Evolutionary conservation across 2,329 filamentous ascomycete genomes (phyloP).

Genomic region (Aspergillus jensenii): DNA sequence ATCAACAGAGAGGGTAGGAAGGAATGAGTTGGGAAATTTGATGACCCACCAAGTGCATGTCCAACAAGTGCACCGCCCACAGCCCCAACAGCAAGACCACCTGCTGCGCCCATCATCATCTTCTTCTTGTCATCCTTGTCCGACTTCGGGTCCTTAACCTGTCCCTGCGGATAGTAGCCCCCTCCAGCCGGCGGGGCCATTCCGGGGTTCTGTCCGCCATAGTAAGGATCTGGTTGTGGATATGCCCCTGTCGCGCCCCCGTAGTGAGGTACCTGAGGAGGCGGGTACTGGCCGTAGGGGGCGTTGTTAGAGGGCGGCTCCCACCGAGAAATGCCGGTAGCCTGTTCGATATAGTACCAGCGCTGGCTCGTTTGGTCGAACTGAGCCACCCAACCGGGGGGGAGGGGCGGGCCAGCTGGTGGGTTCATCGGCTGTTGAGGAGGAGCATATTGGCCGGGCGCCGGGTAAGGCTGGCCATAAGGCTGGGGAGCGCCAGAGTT

Average conservation of each 20-base stretch:
- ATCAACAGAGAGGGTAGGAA: too few relatives aligned
- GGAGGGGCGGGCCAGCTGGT: not conserved
- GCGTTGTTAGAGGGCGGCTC: not conserved
- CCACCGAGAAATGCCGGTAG: constrained; percentile 5
- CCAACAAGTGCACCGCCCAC: not conserved
- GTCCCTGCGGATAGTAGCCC: not conserved
- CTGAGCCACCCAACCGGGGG: constrained; percentile 7
- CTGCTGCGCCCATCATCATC: constrained; percentile 1
- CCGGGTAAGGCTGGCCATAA: not conserved
- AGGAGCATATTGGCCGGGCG: not conserved
- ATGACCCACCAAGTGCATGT: not conserved
- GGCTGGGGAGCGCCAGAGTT: not conserved
- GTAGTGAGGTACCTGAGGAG: constrained; percentile 4
- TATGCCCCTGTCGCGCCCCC: not conserved
- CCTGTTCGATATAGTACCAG: constrained; percentile 9
- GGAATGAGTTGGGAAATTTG: not conserved
- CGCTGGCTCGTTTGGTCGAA: constrained; percentile 3
- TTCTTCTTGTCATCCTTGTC: constrained; percentile 1
- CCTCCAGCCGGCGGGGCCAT: not conserved
- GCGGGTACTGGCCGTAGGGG: not conserved
- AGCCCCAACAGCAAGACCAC: constrained; percentile 1
- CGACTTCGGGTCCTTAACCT: not conserved
- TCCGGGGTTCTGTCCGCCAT: not conserved
- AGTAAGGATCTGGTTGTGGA: too few relatives aligned
- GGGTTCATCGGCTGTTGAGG: not conserved